These are phyloP conservation scores for Polygonum maritimum DNA, from an alignment of 148 eudicot genomes.

Conservation along the genomic window DNA sequence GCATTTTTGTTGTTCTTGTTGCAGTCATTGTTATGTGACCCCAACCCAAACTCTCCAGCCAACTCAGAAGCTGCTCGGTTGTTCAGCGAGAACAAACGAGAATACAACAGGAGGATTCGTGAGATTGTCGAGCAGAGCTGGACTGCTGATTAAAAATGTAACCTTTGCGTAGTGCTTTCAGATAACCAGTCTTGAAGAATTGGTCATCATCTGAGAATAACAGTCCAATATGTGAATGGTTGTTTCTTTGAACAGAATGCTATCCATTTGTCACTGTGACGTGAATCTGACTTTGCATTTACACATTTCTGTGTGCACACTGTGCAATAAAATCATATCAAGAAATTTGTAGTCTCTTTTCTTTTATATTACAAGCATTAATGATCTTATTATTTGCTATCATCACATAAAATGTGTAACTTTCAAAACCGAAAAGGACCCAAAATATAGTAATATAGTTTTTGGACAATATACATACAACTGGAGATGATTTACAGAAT, in stretches of 20 bases:
- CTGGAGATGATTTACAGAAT: neutral
- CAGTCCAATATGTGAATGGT: neutral
- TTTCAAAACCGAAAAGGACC: neutral
- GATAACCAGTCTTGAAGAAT: neutral
- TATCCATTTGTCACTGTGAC: neutral
- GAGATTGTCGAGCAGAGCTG: constrained; percentile 23
- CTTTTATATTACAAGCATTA: constrained; percentile 4
- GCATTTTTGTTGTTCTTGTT: neutral
- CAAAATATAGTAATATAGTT: neutral
- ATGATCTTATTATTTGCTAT: neutral
- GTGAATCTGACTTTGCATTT: neutral
- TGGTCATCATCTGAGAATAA: neutral
- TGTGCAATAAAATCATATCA: neutral
- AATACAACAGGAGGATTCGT: constrained; percentile 18
- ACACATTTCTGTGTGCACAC: neutral
- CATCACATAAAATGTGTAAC: neutral
- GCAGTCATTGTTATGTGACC: constrained; percentile 20
- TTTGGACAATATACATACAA: neutral
- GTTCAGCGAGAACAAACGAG: constrained; percentile 19
- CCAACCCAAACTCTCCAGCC: constrained; percentile 20
- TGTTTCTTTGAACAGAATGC: neutral
- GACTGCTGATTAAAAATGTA: constrained; percentile 16
- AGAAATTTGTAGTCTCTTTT: neutral
- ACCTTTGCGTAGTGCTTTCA: neutral
- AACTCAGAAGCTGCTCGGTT: constrained; percentile 21